Conservation (phyloP, 208 protist genomes). For the Leishmania lainsoni region DNA sequence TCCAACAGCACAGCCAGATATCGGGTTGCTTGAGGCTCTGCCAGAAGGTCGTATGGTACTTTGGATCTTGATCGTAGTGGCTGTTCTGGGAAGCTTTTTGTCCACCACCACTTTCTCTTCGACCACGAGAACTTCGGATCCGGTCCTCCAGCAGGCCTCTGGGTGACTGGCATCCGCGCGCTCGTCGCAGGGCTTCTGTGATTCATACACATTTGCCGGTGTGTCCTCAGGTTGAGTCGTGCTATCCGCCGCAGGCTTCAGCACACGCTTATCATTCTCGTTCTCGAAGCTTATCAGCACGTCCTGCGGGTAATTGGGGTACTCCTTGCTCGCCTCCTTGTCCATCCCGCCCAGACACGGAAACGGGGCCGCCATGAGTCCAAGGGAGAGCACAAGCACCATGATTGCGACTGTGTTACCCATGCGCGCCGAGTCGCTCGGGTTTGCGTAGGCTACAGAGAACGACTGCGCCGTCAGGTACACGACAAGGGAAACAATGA, state of each 20-base stretch:
- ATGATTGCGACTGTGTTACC: slow-evolving; percentile 43
- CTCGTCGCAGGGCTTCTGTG: slow-evolving; percentile 26
- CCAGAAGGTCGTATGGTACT: slow-evolving; percentile 42
- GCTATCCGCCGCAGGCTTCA: slow-evolving; percentile 13
- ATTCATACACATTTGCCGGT: slow-evolving; percentile 15
- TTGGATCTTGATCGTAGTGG: neutral
- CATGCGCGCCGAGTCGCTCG: slow-evolving; percentile 26
- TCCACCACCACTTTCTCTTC: neutral
- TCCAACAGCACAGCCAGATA: slow-evolving; percentile 59
- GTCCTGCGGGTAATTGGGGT: slow-evolving; percentile 13
- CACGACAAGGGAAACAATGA: slow-evolving; percentile 42
- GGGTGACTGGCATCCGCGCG: slow-evolving; percentile 51
- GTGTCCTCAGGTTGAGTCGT: slow-evolving; percentile 18
- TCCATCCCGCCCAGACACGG: slow-evolving; percentile 57
- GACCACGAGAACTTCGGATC: neutral
- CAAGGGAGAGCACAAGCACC: slow-evolving; percentile 39
- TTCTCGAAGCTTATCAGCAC: neutral
- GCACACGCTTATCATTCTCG: slow-evolving; percentile 20
- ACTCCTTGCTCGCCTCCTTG: slow-evolving; percentile 37
- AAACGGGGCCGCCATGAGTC: slow-evolving; percentile 33
- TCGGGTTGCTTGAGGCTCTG: slow-evolving; percentile 25
- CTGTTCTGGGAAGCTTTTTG: neutral
- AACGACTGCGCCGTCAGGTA: slow-evolving; percentile 61
- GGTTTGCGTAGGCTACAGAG: slow-evolving; percentile 45
- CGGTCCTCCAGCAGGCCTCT: neutral